These are phyloP conservation scores for Phytopythium aichiense DNA, from an alignment of 352 stramenopile genomes.

Conservation along the genomic window DNA sequence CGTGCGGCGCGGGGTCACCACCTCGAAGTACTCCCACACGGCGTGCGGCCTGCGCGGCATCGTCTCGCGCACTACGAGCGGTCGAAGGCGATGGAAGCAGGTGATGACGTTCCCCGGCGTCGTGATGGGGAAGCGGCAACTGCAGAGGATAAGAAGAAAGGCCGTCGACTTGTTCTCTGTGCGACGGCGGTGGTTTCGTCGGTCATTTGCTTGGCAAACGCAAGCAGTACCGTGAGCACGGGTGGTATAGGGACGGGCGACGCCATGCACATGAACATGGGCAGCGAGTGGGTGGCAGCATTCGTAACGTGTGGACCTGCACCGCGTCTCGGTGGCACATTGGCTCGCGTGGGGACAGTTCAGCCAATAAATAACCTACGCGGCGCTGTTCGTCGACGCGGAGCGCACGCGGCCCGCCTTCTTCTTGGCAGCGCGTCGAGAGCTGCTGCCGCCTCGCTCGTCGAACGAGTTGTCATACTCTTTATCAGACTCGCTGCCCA, in stretches of 20 bases:
- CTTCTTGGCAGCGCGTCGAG: not conserved
- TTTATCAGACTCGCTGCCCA: not conserved
- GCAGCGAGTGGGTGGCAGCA: too few relatives aligned
- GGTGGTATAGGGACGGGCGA: not conserved
- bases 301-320: too few relatives aligned
- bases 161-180: not conserved
- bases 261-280: not conserved
- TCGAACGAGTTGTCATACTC: not conserved
- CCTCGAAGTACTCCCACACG: conserved; percentile 6
- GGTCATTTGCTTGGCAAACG: not conserved
- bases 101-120: not conserved
- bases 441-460: not conserved
- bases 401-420: not conserved
- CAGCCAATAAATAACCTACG: not conserved
- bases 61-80: not conserved
- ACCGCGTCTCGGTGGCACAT: not conserved
- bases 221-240: not conserved
- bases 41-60: conserved; percentile 7
- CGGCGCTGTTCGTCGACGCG: not conserved
- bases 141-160: not conserved
- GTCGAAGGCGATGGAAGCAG: not conserved
- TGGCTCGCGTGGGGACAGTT: not conserved
- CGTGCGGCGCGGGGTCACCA: not conserved
- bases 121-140: not conserved
- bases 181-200: too few relatives aligned